phyloP scores from a whole-genome alignment of 306 rosid genomes.

The Ammopiptanthus mongolicus region DNA sequence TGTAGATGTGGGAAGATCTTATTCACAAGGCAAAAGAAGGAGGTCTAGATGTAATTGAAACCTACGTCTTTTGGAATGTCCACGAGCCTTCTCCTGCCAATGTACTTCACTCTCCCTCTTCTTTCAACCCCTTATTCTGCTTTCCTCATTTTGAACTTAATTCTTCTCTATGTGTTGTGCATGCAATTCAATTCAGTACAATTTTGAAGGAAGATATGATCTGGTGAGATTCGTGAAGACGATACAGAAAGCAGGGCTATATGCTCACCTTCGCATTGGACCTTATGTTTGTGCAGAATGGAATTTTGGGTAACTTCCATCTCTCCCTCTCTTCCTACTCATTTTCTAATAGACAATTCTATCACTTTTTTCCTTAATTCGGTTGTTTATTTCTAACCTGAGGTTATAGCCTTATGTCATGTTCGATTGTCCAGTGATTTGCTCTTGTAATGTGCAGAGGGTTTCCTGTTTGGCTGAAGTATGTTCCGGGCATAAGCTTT shows the following conservation, averaged over 20 bases:
- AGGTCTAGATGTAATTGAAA: constrained; percentile 87
- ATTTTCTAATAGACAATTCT: background rate
- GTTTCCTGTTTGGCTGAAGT: constrained; percentile 98
- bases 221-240: constrained; percentile 85
- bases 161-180: constrained; percentile 8
- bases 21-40: constrained; percentile 94
- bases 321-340: background rate
- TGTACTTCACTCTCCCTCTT: constrained; percentile 44
- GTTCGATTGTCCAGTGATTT: background rate
- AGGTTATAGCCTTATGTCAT: background rate
- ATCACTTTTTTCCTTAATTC: background rate
- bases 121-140: background rate
- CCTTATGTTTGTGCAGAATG: constrained; percentile 99
- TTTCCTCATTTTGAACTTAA: background rate
- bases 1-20: constrained; percentile 98
- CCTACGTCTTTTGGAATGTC: constrained; percentile 95
- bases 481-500: constrained; percentile 96
- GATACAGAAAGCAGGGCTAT: constrained; percentile 84
- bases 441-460: constrained; percentile 53
- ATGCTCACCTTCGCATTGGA: constrained; percentile 95
- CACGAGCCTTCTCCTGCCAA: constrained; percentile 96
- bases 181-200: constrained; percentile 54
- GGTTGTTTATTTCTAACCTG: background rate
- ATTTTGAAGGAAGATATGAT: constrained; percentile 91
- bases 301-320: constrained; percentile 82